These are phyloP conservation scores for Colletotrichum eremochloae DNA, from an alignment of 2,329 filamentous ascomycete genomes.

Conservation along the genomic window DNA sequence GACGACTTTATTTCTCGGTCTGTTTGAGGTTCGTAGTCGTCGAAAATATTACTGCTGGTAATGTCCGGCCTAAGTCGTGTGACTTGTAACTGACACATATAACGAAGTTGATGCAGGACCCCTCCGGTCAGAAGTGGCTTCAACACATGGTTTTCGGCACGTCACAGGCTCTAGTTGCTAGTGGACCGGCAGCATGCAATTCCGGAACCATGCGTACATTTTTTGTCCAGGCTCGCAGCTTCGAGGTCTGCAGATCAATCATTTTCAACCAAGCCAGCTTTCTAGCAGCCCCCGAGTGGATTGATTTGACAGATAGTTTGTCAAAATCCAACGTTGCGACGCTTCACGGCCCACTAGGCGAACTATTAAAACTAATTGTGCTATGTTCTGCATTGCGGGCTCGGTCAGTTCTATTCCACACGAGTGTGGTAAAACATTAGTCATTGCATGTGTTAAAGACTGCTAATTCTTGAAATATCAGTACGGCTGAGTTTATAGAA, in stretches of 20 bases:
- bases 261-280: constrained; percentile 50
- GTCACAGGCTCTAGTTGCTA: constrained; percentile 48
- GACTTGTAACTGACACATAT: background rate
- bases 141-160: constrained; percentile 54
- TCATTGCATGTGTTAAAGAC: background rate
- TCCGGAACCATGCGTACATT: constrained; percentile 45
- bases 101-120: constrained; percentile 50
- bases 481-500: constrained; percentile 25
- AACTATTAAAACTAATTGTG: constrained; percentile 50
- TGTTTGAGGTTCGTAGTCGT: constrained; percentile 50
- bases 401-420: constrained; percentile 44
- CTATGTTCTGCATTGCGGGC: constrained; percentile 50
- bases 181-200: constrained; percentile 46
- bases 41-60: too few species aligned
- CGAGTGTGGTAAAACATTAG: background rate
- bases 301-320: constrained; percentile 12
- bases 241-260: constrained; percentile 51
- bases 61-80: background rate
- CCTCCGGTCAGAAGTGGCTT: constrained; percentile 50
- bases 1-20: constrained; percentile 51
- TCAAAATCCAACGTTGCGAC: background rate
- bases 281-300: constrained; percentile 47
- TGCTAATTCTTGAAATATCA: background rate
- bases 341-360: constrained; percentile 40
- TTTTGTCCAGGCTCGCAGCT: constrained; percentile 49